Percentiles rank a stretch among this genome's conserved stretches.
phyloP scores from a whole-genome alignment of 2,329 filamentous ascomycete genomes.

The Fusarium duplospermum region DNA sequence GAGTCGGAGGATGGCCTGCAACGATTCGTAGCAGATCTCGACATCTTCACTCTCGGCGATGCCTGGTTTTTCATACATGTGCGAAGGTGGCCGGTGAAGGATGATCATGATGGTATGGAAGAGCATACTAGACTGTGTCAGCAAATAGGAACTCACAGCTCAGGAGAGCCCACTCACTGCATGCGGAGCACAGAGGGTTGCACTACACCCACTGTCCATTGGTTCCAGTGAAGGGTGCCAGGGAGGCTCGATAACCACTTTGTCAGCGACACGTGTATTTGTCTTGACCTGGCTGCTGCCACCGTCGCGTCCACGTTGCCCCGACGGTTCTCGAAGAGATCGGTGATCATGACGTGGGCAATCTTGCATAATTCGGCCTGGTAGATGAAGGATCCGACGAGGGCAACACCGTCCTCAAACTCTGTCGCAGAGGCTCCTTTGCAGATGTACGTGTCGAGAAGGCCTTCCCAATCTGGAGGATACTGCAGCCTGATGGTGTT shows the following conservation, averaged over 20 bases:
- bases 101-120: conserved; percentile 65
- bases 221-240: conserved; percentile 61
- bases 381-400: conserved; percentile 60
- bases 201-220: conserved; percentile 61
- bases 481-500: conserved; percentile 62
- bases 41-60: conserved; percentile 58
- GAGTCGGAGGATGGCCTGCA: conserved; percentile 58
- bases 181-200: conserved; percentile 60
- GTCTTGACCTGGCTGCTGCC: conserved; percentile 55
- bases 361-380: conserved; percentile 62
- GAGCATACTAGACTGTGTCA: conserved; percentile 51
- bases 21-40: conserved; percentile 62
- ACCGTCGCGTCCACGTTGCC: conserved; percentile 54
- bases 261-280: conserved; percentile 59
- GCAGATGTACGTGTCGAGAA: conserved; percentile 61
- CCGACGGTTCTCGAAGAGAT: conserved; percentile 61
- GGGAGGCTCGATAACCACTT: conserved; percentile 61
- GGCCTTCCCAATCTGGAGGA: conserved; percentile 59
- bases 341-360: conserved; percentile 61
- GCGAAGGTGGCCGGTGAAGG: conserved; percentile 60
- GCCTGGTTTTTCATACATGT: conserved; percentile 54
- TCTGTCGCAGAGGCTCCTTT: conserved; percentile 57
- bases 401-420: conserved; percentile 58
- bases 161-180: conserved; percentile 49
- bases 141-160: not conserved